Conservation (phyloP, 2,329 filamentous ascomycete genomes). For the Fusarium acutatum region DNA sequence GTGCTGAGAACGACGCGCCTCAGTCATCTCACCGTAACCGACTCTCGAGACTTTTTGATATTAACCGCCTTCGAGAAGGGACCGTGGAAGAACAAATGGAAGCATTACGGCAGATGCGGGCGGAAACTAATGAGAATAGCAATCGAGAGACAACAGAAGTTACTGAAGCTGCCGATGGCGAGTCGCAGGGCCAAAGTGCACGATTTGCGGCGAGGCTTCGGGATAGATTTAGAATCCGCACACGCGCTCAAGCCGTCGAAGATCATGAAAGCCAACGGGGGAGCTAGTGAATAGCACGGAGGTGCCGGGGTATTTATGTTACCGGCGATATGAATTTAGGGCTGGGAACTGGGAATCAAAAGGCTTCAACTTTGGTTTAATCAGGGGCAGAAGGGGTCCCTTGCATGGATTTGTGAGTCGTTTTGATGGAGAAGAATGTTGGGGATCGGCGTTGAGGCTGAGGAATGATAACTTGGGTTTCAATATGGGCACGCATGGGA, state of each 20-base stretch:
- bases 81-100: conserved; percentile 70
- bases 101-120: conserved; percentile 58
- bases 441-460: conserved; percentile 26
- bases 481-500: conserved; percentile 16
- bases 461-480: conserved; percentile 10
- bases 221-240: conserved; percentile 63
- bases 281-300: neutral
- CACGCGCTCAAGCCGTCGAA: conserved; percentile 51
- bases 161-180: conserved; percentile 37
- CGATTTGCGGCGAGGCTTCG: conserved; percentile 59
- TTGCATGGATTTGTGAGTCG: neutral
- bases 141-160: conserved; percentile 21
- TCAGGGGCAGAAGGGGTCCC: neutral
- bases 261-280: conserved; percentile 19
- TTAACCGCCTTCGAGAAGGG: conserved; percentile 66
- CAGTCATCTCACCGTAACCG: conserved; percentile 53
- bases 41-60: conserved; percentile 63
- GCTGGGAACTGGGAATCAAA: neutral
- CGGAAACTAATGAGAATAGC: conserved; percentile 35
- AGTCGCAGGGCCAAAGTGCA: conserved; percentile 52
- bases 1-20: conserved; percentile 45
- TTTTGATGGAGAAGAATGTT: conserved; percentile 10
- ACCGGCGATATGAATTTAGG: neutral
- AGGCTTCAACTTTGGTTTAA: neutral
- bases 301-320: neutral